Evolutionary conservation across 2,329 filamentous ascomycete species (phyloP), one percentile per base, ranked within the genome.

Genomic region (Fusarium sp.): DNA sequence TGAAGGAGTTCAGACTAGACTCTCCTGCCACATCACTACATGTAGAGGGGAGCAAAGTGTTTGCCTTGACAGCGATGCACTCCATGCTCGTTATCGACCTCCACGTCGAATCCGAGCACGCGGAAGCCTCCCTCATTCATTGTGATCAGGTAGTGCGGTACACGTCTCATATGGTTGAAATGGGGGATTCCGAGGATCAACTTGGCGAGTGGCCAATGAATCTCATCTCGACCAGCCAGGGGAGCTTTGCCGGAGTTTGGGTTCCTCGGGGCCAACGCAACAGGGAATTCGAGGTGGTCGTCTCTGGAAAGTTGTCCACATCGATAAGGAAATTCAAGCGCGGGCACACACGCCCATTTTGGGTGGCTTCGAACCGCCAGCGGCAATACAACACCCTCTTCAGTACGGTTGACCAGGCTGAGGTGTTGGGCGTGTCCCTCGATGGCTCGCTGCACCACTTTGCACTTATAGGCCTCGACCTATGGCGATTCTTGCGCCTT

Each of bases 381-480:
- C 80, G 81, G 20, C 83, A 80, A 14, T 89, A 85, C 72, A 86
- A 86, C 9, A 80, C 81, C 7, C 73, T 89, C 5, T 79, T 82
- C 6, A 86, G 82, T 72, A 84, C 84, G 1, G 71, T 80, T 4
- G 85, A 87, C 50, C 85, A 83, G 8, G 83, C 84, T 6, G 89
- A 91, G 70, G 83, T 91, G 66, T 80, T 95, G 37, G 94, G 93
- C 1, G 85, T 92, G 8, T 89, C 89, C 8, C 87, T 95, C 37
- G 91, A 94, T 77, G 94, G 94, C 2, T 90, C 92, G 0, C 78
- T 95, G 27, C 90, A 90, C 71, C 89, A 93, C 66, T 92, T 98
- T 76, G 89, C 89, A 1, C 83, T 95, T 16, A 83, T 98, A 1
- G 84, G 87, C 11, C 78, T 88, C 20, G 82, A 88, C 3, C 88